These are phyloP conservation scores for Forsythia viridissima DNA, from an alignment of 257 asterid species.

Conservation along the genomic window DNA sequence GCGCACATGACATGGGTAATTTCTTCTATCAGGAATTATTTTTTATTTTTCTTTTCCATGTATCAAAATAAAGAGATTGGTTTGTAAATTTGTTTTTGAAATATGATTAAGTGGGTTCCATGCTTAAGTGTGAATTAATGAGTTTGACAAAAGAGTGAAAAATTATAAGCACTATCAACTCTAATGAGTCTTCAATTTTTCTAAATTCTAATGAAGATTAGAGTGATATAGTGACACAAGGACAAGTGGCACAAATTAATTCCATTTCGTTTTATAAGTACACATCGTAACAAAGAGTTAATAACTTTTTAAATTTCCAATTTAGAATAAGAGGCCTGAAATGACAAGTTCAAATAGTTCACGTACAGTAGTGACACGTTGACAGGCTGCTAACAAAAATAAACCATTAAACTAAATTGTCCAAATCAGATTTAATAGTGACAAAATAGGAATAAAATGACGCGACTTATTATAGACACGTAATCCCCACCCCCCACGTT, in stretches of 20 bases:
- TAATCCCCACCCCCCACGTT: not conserved
- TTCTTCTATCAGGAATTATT: no score
- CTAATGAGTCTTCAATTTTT: not conserved
- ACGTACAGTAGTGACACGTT: not conserved
- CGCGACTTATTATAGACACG: not conserved
- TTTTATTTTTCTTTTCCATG: no score
- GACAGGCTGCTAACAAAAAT: not conserved
- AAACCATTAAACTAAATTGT: not conserved
- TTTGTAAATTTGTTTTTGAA: no score
- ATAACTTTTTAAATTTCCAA: not conserved
- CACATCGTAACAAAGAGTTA: not conserved
- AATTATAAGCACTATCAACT: not conserved
- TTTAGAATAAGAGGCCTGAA: no score
- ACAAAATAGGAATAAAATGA: not conserved
- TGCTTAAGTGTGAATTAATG: not conserved
- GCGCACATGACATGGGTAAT: no score
- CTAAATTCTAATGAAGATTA: not conserved
- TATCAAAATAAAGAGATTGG: not conserved
- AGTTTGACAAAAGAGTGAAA: not conserved
- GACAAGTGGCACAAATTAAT: not conserved
- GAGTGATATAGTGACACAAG: not conserved
- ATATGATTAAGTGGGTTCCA: no score
- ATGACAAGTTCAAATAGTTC: no score
- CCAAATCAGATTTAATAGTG: not conserved
- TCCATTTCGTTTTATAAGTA: not conserved